phyloP scores from a whole-genome alignment of 78 protist genomes.

The Diacronema lutheri region DNA sequence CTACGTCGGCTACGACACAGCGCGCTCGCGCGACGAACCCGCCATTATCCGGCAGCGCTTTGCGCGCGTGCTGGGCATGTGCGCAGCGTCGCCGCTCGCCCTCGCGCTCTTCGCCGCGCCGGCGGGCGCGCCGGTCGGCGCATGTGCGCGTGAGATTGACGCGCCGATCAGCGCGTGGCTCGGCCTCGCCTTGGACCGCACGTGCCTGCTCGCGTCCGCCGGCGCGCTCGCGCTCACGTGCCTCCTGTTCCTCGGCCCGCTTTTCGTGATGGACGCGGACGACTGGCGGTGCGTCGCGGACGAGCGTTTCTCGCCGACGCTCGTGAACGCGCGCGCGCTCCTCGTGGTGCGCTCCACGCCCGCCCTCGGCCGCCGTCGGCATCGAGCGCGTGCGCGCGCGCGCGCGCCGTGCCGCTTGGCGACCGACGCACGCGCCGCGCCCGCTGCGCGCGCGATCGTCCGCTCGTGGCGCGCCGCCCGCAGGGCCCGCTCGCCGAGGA shows the following conservation, averaged over 20 bases:
- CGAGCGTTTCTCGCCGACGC: neutral
- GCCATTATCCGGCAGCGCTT: neutral
- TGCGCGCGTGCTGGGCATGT: too few species aligned
- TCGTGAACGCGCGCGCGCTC: too few species aligned
- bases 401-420: too few species aligned
- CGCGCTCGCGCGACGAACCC: neutral
- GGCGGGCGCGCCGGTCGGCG: neutral
- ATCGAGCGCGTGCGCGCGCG: too few species aligned
- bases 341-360: too few species aligned
- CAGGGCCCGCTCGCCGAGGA: constrained; percentile 8
- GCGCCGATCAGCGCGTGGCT: too few species aligned
- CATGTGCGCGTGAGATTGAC: too few species aligned
- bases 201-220: neutral
- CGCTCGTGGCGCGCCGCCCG: neutral
- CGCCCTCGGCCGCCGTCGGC: too few species aligned
- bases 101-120: neutral
- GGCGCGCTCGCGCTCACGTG: neutral
- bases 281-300: neutral
- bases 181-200: neutral
- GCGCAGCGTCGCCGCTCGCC: neutral
- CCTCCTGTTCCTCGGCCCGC: neutral
- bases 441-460: neutral
- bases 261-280: neutral
- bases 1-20: too few species aligned
- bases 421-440: too few species aligned